Evolutionary conservation across 2,329 filamentous ascomycete genomes (phyloP).

Genomic region (Aureobasidium sp.): DNA sequence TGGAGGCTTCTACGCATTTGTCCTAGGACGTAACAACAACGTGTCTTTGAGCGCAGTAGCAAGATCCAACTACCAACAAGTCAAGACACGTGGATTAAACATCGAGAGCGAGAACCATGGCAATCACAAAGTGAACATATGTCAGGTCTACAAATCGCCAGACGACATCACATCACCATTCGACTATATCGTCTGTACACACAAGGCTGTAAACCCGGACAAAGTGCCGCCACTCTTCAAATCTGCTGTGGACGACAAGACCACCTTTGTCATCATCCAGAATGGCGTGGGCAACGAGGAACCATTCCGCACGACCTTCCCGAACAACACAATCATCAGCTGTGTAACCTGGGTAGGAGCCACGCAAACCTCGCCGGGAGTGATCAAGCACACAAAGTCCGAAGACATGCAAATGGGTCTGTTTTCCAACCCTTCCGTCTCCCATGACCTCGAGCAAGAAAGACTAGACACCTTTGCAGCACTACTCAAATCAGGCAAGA

Average conservation of each 20-base stretch:
- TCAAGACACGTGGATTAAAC: conserved; percentile 36
- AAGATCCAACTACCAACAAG: conserved; percentile 40
- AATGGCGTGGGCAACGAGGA: conserved; percentile 58
- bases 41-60: conserved; percentile 39
- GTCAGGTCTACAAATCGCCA: conserved; percentile 32
- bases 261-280: conserved; percentile 55
- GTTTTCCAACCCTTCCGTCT: conserved; percentile 35
- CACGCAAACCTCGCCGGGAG: conserved; percentile 43
- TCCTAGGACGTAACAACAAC: conserved; percentile 38
- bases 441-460: conserved; percentile 28
- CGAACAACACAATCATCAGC: conserved; percentile 47
- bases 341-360: conserved; percentile 52
- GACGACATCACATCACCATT: conserved; percentile 30
- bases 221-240: conserved; percentile 33
- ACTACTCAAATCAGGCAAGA: conserved; percentile 39
- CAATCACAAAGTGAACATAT: conserved; percentile 24
- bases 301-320: conserved; percentile 45
- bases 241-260: conserved; percentile 35
- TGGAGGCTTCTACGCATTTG: conserved; percentile 53
- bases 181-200: conserved; percentile 43
- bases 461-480: conserved; percentile 38
- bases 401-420: conserved; percentile 52
- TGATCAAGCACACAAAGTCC: conserved; percentile 44
- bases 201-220: conserved; percentile 38
- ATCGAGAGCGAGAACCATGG: conserved; percentile 39